These are phyloP conservation scores for Pseudomicrostroma phylloplanum DNA, from an alignment of 1,284 basidiomycete genomes.

Conservation along the genomic window DNA sequence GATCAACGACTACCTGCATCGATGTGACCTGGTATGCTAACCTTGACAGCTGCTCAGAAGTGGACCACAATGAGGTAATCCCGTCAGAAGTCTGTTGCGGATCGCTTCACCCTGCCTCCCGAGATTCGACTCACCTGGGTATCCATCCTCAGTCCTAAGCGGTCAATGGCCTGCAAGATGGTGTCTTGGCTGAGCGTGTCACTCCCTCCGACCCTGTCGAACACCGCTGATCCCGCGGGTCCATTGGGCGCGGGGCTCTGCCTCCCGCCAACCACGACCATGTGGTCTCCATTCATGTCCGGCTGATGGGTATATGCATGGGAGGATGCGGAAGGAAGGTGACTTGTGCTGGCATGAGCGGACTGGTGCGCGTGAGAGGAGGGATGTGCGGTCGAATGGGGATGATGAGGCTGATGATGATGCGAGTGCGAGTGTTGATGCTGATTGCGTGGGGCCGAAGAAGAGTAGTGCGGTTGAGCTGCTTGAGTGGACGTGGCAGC, in stretches of 20 bases:
- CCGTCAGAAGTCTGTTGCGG: not conserved
- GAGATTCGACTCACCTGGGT: not conserved
- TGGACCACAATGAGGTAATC: not conserved
- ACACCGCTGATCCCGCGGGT: no score
- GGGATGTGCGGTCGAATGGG: not conserved
- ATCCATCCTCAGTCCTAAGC: not conserved
- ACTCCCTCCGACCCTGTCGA: no score
- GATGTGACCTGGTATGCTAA: not conserved
- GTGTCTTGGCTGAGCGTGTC: not conserved
- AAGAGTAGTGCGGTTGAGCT: not conserved
- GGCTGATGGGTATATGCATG: not conserved
- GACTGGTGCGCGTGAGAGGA: not conserved
- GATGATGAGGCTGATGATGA: not conserved
- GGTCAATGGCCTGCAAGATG: not conserved
- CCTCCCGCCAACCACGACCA: no score
- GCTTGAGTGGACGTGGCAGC: not conserved
- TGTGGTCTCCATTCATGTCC: not conserved
- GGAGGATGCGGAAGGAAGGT: not conserved
- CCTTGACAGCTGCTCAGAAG: not conserved
- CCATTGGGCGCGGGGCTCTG: no score
- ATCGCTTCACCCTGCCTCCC: not conserved
- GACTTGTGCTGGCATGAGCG: no score
- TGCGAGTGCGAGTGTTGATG: not conserved
- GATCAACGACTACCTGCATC: not conserved
- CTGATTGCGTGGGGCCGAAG: not conserved